Evolutionary conservation across 1,284 basidiomycete genomes (phyloP), one percentile per base, ranked within the genome.

Genomic region (Ustilago shanxiensis): DNA sequence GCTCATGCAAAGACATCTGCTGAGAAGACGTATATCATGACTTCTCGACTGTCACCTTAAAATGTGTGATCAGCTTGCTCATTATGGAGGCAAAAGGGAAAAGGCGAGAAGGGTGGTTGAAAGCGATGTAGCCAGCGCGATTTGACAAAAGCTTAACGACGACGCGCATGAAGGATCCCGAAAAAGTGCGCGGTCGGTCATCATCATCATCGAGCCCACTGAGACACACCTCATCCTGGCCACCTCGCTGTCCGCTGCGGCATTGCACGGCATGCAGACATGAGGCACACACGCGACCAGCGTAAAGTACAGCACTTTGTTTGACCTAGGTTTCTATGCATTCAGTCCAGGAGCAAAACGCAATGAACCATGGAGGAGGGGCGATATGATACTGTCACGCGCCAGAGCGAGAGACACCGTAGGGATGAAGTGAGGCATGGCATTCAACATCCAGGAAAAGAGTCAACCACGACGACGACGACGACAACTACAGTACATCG

Each of bases 141-240:
- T 62, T 65, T 71, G 57, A 61, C 62, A 61, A 49, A 44, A 22
- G 33, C n/a, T 50, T 35, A 45, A n/a, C n/a, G n/a, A n/a, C n/a
- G 55, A 62, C 56, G 66, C 45, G 45, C 45, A 49, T 49, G 13
- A 44, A 44, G 41, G n/a, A 7, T 22, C 28, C 22, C 47, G 24
- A 11, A 49, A 49, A 49, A 49, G 39, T 33, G 66, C 54, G 41
- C 50, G 47, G 49, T 54, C n/a, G 41, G 39, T 49, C 54, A 56
- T 58, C 33, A 49, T 59, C 57, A 47, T 59, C 57, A 47, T 28
- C 16, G 28, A 35, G 28, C 2, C 24, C 44, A 33, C 2, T 49
- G 45, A 49, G 26, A 49, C 45, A 49, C 26, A 55, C 33, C 35
- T 44, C 6, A 4, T 22, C 6, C 41, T 44, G n/a, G 8, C 14